Conservation (phyloP, 805 yeast genomes). For the Tetrapisispora arboricola region DNA sequence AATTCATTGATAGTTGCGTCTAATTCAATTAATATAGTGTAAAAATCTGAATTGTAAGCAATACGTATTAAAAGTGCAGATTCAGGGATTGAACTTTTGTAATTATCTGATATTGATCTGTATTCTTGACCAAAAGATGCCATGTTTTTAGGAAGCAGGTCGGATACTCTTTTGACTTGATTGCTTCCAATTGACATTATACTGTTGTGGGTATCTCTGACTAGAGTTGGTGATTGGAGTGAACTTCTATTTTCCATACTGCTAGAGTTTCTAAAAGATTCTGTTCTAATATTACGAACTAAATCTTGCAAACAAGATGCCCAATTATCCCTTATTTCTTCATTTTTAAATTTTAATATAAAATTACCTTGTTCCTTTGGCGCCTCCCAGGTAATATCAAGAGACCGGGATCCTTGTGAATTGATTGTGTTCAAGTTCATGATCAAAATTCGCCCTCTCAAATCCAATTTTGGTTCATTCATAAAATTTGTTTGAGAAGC, state of each 20-base stretch:
- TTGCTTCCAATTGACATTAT: constrained; percentile 18
- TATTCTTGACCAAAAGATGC: constrained; percentile 25
- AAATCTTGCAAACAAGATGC: constrained; percentile 44
- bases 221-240: constrained; percentile 6
- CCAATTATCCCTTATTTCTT: constrained; percentile 81
- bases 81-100: constrained; percentile 30
- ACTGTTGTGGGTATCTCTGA: constrained; percentile 19
- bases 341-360: constrained; percentile 69
- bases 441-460: constrained; percentile 76
- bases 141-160: constrained; percentile 20
- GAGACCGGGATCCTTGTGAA: constrained; percentile 40
- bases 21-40: constrained; percentile 54
- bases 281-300: constrained; percentile 26
- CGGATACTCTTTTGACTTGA: constrained; percentile 21
- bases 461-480: constrained; percentile 38
- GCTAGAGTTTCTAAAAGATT: constrained; percentile 22
- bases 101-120: constrained; percentile 33
- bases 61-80: constrained; percentile 33
- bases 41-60: constrained; percentile 40
- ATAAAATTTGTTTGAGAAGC: constrained; percentile 6
- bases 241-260: constrained; percentile 23
- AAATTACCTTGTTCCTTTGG: constrained; percentile 80
- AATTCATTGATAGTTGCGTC: constrained; percentile 43
- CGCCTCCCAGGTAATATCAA: constrained; percentile 74
- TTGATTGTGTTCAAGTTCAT: constrained; percentile 49